Base-by-base conservation (phyloP, 805 yeast genomes). In the Tetrapisispora namnaoensis region DNA sequence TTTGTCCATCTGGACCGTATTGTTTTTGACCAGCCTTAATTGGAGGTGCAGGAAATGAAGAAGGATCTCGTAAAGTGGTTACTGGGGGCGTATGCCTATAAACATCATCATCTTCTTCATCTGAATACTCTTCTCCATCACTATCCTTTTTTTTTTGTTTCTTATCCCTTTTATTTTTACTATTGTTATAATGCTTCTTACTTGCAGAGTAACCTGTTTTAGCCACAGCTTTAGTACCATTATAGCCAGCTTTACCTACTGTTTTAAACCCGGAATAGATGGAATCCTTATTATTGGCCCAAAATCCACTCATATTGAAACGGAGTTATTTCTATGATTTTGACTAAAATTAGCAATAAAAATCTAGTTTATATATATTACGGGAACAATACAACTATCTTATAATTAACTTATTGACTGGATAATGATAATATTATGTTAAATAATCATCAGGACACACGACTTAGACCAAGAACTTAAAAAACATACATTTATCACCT, bases 221-320 rank as follows among this genome's bases (percentile, higher is more conserved):
- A 7, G 72, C 70, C 1, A 68, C 72, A 17, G 49, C 61, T 49
- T 70, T 71, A 0, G 75, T 67, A 11, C 74, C 74, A 38, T 63
- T 60, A 52, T 60, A 67, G 16, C 71, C 61, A 32, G 57, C 56
- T 44, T 68, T 68, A 2, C 73, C 72, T 2, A 68, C 71, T 1
- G 68, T 54, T 3, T 61, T 55, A 2, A 68, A 50, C 1, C 72
- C 73, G 2, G 67, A 62, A 48, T 59, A 54, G 44, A 71, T 68
- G 2, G 71, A 49, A 18, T 60, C 75, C 47, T 71, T 71, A 55
- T 71, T 70, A 40, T 68, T 67, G 16, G 68, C 73, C 75, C 75
- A 71, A 53, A 70, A 70, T 28, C 51, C 56, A 53, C 62, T 54
- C 68, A 63, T 55, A 1, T 18, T 24, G 13, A 13, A 28, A 8